Conservation (phyloP, 2,329 filamentous ascomycete species). For the Stagonosporopsis rhizophila region DNA sequence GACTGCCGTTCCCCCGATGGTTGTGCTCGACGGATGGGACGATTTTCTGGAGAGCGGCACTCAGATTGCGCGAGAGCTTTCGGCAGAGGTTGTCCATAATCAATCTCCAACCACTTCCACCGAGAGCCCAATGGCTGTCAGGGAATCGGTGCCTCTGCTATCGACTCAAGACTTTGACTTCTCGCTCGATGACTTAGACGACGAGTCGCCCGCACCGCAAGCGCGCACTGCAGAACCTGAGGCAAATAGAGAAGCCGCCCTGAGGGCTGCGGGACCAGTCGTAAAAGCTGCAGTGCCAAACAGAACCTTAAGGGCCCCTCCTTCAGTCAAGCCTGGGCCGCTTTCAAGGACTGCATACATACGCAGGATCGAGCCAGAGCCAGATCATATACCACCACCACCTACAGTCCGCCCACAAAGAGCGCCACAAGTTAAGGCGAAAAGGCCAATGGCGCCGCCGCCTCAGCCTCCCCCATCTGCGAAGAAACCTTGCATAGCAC, state of each 20-base stretch:
- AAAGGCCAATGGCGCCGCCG: conserved; percentile 7
- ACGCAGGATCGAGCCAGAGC: background rate
- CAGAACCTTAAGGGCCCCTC: background rate
- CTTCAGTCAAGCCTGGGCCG: conserved; percentile 10
- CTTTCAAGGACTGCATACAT: conserved; percentile 12
- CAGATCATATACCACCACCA: background rate
- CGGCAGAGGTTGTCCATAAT: conserved; percentile 19
- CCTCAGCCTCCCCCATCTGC: conserved; percentile 1
- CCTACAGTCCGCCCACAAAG: background rate
- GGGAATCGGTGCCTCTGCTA: conserved; percentile 33
- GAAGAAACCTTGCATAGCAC: conserved; percentile 5
- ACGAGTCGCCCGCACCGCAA: conserved; percentile 15
- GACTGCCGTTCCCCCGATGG: background rate
- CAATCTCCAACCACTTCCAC: background rate
- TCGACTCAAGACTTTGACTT: conserved; percentile 53
- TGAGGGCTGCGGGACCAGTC: background rate
- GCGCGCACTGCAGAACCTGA: background rate
- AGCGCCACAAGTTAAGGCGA: background rate
- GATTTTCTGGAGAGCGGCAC: conserved; percentile 56
- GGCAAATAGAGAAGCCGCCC: background rate
- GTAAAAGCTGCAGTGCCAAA: background rate
- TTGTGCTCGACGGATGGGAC: conserved; percentile 39
- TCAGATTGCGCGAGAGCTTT: conserved; percentile 55
- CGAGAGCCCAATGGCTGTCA: background rate
- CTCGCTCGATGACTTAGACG: conserved; percentile 51